A percentile compares a stretch with the other conserved stretches of the same genome.
Evolutionary conservation across 257 asterid genomes (phyloP).

Genomic region (Solanum chmielewskii): DNA sequence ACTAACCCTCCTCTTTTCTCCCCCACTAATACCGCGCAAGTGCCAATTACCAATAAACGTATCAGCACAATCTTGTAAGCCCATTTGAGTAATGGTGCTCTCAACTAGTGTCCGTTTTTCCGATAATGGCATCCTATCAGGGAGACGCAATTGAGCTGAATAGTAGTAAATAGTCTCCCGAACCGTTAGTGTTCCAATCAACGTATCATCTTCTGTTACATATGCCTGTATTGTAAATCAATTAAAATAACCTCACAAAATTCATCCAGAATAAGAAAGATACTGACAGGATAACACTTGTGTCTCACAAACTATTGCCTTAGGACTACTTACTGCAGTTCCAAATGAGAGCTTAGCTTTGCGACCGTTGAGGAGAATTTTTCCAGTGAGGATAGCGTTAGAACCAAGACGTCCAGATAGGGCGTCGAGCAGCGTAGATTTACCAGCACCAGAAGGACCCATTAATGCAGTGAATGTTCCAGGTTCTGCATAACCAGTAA

Average conservation of each 20-base stretch:
- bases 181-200: neutral
- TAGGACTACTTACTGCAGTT: neutral
- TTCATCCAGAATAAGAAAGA: neutral
- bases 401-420: neutral
- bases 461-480: neutral
- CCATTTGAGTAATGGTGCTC: neutral
- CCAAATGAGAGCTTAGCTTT: neutral
- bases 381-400: neutral
- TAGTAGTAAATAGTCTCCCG: neutral
- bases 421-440: neutral
- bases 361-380: neutral
- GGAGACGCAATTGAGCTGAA: neutral
- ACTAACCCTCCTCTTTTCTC: constrained; percentile 87
- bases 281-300: neutral
- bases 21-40: constrained; percentile 61
- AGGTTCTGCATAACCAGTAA: neutral
- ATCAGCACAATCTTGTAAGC: neutral
- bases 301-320: neutral
- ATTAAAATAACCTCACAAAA: neutral
- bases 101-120: neutral
- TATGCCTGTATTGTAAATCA: neutral
- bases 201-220: neutral
- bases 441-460: neutral
- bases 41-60: neutral
- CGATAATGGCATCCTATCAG: neutral